Conservation (phyloP, 2,329 filamentous ascomycete species). For the Aschersonia sp. region DNA sequence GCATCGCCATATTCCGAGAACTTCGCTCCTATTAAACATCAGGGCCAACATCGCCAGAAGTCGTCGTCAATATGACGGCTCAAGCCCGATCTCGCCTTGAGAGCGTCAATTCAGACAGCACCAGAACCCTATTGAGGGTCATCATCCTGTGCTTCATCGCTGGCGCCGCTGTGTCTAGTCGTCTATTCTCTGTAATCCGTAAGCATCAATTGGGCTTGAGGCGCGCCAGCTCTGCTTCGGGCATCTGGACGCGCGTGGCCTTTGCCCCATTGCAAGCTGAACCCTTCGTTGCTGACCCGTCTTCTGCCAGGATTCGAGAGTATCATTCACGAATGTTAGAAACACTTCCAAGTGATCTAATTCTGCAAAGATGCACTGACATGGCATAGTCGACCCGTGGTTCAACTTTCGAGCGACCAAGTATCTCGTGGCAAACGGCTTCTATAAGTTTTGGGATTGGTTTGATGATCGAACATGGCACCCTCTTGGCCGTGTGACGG, state of each 20-base stretch:
- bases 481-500: constrained; percentile 92
- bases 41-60: constrained; percentile 15
- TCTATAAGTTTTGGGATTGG: constrained; percentile 99
- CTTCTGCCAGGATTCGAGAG: constrained; percentile 68
- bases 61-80: constrained; percentile 28
- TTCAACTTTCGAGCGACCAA: constrained; percentile 99
- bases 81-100: constrained; percentile 43
- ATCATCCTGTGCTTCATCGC: constrained; percentile 87
- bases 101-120: constrained; percentile 67
- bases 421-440: constrained; percentile 91
- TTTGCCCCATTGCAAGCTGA: neutral
- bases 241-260: no score
- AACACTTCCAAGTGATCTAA: neutral
- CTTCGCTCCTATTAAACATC: constrained; percentile 18
- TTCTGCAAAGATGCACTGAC: constrained; percentile 10
- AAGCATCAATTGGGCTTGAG: constrained; percentile 20
- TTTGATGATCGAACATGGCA: constrained; percentile 99
- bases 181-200: constrained; percentile 97
- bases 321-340: constrained; percentile 94
- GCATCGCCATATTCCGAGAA: constrained; percentile 4
- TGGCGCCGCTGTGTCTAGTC: constrained; percentile 77
- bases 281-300: constrained; percentile 16
- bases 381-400: constrained; percentile 79
- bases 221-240: no score
- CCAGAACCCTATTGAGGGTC: constrained; percentile 71